phyloP scores from a whole-genome alignment of 2,329 filamentous ascomycete genomes.

The Cryphonectria carpinicola region DNA sequence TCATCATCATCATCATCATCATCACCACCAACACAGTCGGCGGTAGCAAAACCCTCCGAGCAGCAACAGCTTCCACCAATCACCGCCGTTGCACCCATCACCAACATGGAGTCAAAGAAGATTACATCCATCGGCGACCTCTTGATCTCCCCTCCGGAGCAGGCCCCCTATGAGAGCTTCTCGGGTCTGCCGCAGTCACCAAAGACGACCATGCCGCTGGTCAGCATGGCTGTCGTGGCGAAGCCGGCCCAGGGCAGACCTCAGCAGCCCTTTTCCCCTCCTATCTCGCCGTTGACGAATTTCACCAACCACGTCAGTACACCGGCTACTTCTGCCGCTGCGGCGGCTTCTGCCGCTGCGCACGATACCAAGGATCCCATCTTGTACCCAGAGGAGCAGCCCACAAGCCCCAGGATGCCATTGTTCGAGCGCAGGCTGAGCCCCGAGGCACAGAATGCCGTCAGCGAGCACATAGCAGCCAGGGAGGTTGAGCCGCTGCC shows the following conservation, averaged over 20 bases:
- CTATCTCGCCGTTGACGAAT: constrained; percentile 58
- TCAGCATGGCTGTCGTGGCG: constrained; percentile 35
- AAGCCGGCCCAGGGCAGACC: constrained; percentile 31
- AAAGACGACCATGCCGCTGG: not conserved
- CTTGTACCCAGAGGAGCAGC: constrained; percentile 55
- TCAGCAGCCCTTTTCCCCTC: constrained; percentile 56
- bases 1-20: no score
- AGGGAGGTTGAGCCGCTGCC: constrained; percentile 46
- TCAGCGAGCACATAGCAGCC: constrained; percentile 55
- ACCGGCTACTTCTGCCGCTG: constrained; percentile 31
- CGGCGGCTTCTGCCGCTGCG: constrained; percentile 31
- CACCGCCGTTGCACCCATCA: not conserved
- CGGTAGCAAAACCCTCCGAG: not conserved
- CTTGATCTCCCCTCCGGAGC: constrained; percentile 63
- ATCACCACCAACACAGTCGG: no score
- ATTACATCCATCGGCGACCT: constrained; percentile 55
- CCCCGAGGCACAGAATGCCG: constrained; percentile 44
- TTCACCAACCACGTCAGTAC: constrained; percentile 40
- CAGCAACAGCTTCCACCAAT: not conserved
- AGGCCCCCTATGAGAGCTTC: constrained; percentile 58
- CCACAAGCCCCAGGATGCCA: constrained; percentile 47
- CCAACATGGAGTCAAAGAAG: constrained; percentile 41
- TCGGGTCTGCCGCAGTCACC: not conserved
- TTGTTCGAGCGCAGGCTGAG: constrained; percentile 54
- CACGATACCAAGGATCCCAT: constrained; percentile 56